Evolutionary conservation across 2,329 filamentous ascomycete genomes (phyloP), one percentile per base, ranked within the genome.

Genomic region (Aspergillus sp.): DNA sequence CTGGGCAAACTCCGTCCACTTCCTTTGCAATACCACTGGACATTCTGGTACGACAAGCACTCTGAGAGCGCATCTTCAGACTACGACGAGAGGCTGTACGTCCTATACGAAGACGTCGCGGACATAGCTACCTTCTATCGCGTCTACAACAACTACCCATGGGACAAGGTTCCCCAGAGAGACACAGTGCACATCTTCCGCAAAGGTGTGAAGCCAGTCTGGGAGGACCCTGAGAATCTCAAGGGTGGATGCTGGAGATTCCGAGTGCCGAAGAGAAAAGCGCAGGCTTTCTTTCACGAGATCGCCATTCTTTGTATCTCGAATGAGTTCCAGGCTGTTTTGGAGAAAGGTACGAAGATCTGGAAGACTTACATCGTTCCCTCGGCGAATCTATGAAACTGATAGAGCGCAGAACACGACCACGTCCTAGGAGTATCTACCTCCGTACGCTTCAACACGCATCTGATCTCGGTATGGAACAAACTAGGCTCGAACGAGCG

Each of bases 391-490:
- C 23, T 3, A 37, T 56, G 45, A 15, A 31, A 48, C 31, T 33
- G 23, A 53, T 47, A 9, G 33, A 3, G 35, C 17, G 57, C 68
- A 91, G 90, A 86, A 59, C 89, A 91, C 72, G 91, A 96, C 72
- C 89, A 86, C 65, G 83, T 98, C 66, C 95, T 93, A 72, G 93
- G 93, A 51, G 87, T 97, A 47, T 91, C 90, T 43, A 86, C 95
- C 63, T 92, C 90, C 1, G 90, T 93, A 57, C 88, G 93, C 68
- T 96, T 95, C 82, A 96, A 93, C 77, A 89, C 88, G 31, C 88
- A 93, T 72, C 85, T 96, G 62, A 89, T 97, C 72, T 90, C 90
- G 66, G 85, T 98, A 69, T 98, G 93, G 93, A 95, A 96, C 78
- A 90, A 95, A 62, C 90, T 96, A 69, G 87, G 88, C 21, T 87